Evolutionary conservation across 148 eudicot species (phyloP).

Genomic region (Simmondsia chinensis): DNA sequence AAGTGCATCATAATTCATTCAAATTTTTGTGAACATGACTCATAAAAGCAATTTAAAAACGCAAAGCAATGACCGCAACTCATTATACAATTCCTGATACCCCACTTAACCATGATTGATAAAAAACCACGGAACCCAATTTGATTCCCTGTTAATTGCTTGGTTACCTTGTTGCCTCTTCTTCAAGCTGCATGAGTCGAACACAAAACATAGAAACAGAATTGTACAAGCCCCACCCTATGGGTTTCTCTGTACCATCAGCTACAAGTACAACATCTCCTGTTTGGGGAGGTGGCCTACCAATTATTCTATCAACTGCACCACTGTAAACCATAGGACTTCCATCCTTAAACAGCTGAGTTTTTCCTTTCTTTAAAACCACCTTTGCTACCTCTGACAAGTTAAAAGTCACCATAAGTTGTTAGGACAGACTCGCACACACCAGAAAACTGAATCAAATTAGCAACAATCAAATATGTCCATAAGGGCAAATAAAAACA

Average conservation of each 20-base stretch:
- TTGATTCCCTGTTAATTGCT: neutral
- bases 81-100: no score
- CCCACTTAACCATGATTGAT: no score
- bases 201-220: slow-evolving; percentile 91
- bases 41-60: no score
- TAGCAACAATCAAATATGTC: no score
- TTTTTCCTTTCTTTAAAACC: slow-evolving; percentile 81
- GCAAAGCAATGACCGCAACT: no score
- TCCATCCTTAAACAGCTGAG: slow-evolving; percentile 76
- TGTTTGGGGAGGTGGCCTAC: slow-evolving; percentile 82
- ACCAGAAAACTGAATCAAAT: no score
- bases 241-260: slow-evolving; percentile 77
- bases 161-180: slow-evolving; percentile 54
- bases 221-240: slow-evolving; percentile 93
- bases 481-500: no score
- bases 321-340: slow-evolving; percentile 97
- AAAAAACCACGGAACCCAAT: no score
- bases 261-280: slow-evolving; percentile 88
- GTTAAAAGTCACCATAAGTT: no score
- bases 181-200: slow-evolving; percentile 88
- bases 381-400: slow-evolving; percentile 87
- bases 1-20: no score
- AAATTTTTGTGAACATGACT: no score
- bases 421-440: no score
- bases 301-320: slow-evolving; percentile 89